Evolutionary conservation across 208 protist species (phyloP), one percentile per base, ranked within the genome.

Genomic region (Trypanosoma lewisi): DNA sequence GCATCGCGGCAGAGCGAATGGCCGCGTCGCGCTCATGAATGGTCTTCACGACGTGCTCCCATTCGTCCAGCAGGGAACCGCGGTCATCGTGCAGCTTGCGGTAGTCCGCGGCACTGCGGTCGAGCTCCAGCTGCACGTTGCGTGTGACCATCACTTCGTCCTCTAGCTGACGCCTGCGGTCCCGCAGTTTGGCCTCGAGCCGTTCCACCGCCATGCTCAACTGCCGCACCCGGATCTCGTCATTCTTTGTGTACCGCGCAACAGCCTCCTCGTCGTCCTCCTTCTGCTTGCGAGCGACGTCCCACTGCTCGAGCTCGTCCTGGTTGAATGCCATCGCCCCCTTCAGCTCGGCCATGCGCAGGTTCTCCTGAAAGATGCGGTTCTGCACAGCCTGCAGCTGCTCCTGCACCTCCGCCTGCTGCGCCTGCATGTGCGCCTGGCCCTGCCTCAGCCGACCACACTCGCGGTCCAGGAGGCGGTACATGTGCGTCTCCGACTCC

Each of bases 241-340:
- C 96, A 45, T 87, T 74, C 61, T 93, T 91, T 14, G 71, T 67
- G 77, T 97, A 98, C 44, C 87, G 87, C 42, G 89, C 80, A 19
- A 97, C 82, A 56, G 83, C 91, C n/a, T 94, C 59, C 50, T 83
- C 85, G 73, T 98, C 94, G 64, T 96, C 92, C 65, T 97, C 93
- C 75, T 98, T 98, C 63, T 98, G 95, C 48, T 80, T 63, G 23
- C 83, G 77, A 1, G 95, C 95, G 39, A 94, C 49, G 53, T 95
- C 88, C 94, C 95, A 98, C 80, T 98, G 93, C 72, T 97, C 92
- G 5, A 98, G 75, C 77, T 97, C 90, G 52, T 98, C 90, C 70
- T 98, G 91, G 70, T 98, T 96, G 77, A 93, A 96, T 66, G 85
- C 80, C 87, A 97, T 88, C n/a, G 92, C 78, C 0, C 69, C 52